phyloP scores from a whole-genome alignment of 1,139 yeast genomes.

The Sugiyamaella sp. region DNA sequence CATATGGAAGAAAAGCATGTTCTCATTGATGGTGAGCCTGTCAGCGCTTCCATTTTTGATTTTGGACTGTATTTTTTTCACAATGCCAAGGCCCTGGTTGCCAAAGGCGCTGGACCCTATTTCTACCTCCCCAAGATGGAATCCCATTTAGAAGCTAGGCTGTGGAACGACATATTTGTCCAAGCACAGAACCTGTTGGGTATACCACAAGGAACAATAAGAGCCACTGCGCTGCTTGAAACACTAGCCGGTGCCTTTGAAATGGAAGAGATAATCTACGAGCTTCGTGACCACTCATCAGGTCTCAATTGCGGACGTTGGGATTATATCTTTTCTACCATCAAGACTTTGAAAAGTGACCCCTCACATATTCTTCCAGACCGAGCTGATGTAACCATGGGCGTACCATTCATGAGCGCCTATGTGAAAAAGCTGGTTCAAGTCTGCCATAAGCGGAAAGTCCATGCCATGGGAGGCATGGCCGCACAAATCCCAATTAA shows the following conservation, averaged over 20 bases:
- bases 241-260: slow-evolving; percentile 76
- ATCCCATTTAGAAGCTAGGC: slow-evolving; percentile 72
- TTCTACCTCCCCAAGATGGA: slow-evolving; percentile 79
- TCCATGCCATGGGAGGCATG: slow-evolving; percentile 83
- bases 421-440: slow-evolving; percentile 66
- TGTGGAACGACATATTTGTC: slow-evolving; percentile 75
- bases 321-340: slow-evolving; percentile 76
- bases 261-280: slow-evolving; percentile 77
- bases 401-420: slow-evolving; percentile 71
- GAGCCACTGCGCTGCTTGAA: slow-evolving; percentile 74
- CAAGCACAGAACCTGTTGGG: slow-evolving; percentile 65
- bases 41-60: slow-evolving; percentile 72
- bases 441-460: slow-evolving; percentile 72
- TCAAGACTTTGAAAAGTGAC: slow-evolving; percentile 64
- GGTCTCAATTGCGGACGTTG: slow-evolving; percentile 81
- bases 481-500: slow-evolving; percentile 81
- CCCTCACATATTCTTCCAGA: slow-evolving; percentile 67
- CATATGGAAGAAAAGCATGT: slow-evolving; percentile 75
- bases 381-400: slow-evolving; percentile 72
- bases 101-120: slow-evolving; percentile 69
- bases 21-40: slow-evolving; percentile 70
- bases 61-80: slow-evolving; percentile 75
- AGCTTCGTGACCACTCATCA: slow-evolving; percentile 68
- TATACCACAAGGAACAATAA: slow-evolving; percentile 65
- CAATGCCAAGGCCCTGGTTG: slow-evolving; percentile 61